These are phyloP conservation scores for Verticillium tricorpus DNA, from an alignment of 2,329 filamentous ascomycete species.

Conservation along the genomic window DNA sequence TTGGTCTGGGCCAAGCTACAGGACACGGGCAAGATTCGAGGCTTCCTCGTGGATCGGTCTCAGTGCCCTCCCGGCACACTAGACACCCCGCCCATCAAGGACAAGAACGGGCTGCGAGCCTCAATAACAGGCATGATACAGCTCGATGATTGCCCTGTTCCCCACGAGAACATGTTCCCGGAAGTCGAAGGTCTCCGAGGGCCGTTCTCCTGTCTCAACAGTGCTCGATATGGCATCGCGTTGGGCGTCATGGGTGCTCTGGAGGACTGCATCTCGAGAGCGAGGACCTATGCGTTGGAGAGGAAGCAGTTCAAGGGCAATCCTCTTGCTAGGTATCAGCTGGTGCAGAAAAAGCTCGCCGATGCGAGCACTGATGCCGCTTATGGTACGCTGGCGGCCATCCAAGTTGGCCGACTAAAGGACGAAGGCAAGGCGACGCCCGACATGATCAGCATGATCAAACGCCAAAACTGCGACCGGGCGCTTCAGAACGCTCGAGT, in stretches of 20 bases:
- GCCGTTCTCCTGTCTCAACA: slow-evolving; percentile 92
- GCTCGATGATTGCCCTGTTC: slow-evolving; percentile 83
- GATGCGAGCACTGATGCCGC: slow-evolving; percentile 89
- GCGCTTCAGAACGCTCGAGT: slow-evolving; percentile 74
- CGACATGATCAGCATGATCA: slow-evolving; percentile 97
- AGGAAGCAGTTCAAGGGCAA: slow-evolving; percentile 95
- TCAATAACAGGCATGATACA: slow-evolving; percentile 98
- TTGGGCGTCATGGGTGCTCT: slow-evolving; percentile 91
- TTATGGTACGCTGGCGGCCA: slow-evolving; percentile 83
- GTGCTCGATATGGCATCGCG: slow-evolving; percentile 87
- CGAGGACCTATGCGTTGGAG: slow-evolving; percentile 84
- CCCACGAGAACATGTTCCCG: slow-evolving; percentile 90
- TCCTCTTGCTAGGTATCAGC: slow-evolving; percentile 90
- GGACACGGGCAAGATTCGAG: slow-evolving; percentile 87
- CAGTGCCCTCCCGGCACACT: slow-evolving; percentile 83
- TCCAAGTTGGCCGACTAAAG: slow-evolving; percentile 90
- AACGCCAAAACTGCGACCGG: slow-evolving; percentile 94
- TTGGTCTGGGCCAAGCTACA: slow-evolving; percentile 92
- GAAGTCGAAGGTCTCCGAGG: slow-evolving; percentile 80
- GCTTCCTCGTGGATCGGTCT: slow-evolving; percentile 83
- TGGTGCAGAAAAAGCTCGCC: slow-evolving; percentile 95
- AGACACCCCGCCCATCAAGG: slow-evolving; percentile 85
- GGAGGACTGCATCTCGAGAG: slow-evolving; percentile 81
- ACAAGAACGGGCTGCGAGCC: slow-evolving; percentile 91
- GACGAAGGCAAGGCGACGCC: slow-evolving; percentile 82